phyloP scores from a whole-genome alignment of 495 filamentous ascomycete genomes.

The Penicillium waksmanii region DNA sequence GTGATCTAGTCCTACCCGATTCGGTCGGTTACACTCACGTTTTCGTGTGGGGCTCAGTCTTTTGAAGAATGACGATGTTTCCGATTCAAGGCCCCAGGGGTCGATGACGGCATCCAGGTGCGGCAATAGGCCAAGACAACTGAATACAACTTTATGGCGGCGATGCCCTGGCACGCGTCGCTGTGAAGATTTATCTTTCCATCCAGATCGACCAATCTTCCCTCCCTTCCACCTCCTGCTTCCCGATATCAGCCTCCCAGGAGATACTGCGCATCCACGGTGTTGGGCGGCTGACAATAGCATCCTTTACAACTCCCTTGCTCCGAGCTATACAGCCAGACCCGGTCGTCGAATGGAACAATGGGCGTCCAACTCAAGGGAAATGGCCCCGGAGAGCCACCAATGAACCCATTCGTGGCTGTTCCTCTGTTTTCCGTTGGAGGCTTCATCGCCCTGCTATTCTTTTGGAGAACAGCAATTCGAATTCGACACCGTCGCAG shows the following conservation, averaged over 20 bases:
- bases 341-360: slow-evolving; percentile 21
- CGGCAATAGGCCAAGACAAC: neutral
- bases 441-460: slow-evolving; percentile 31
- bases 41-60: slow-evolving; percentile 8
- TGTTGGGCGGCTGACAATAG: slow-evolving; percentile 22
- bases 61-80: slow-evolving; percentile 20
- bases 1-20: slow-evolving; percentile 11
- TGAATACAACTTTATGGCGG: slow-evolving; percentile 22
- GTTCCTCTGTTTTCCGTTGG: slow-evolving; percentile 40
- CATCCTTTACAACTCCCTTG: slow-evolving; percentile 1
- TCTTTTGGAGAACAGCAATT: slow-evolving; percentile 29
- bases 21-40: slow-evolving; percentile 31
- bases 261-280: slow-evolving; percentile 20
- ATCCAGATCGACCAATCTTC: neutral
- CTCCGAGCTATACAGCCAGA: neutral
- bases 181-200: slow-evolving; percentile 6
- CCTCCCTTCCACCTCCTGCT: slow-evolving; percentile 4
- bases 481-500: slow-evolving; percentile 35
- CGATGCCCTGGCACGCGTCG: slow-evolving; percentile 5
- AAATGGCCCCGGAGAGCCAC: slow-evolving; percentile 32
- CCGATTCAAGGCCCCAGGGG: slow-evolving; percentile 22
- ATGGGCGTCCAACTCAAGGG: slow-evolving; percentile 38
- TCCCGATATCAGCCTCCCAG: slow-evolving; percentile 17
- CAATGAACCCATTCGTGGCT: slow-evolving; percentile 43
- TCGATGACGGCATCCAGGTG: slow-evolving; percentile 36